Evolutionary conservation across 2,329 filamentous ascomycete species (phyloP).

Genomic region (Byssothecium circinans): DNA sequence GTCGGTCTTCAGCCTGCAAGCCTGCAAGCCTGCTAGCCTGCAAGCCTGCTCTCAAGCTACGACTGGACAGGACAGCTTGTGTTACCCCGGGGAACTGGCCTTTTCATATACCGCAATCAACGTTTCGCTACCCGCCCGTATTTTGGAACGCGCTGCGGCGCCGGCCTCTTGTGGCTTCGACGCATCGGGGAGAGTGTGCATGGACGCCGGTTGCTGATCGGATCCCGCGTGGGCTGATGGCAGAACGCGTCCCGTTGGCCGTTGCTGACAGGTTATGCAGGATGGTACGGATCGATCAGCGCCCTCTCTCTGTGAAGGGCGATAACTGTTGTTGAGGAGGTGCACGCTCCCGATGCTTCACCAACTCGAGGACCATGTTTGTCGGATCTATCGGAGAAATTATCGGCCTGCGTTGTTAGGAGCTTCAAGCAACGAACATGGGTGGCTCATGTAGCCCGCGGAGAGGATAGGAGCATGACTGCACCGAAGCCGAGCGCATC

Average conservation of each 20-base stretch:
- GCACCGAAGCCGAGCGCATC: too few relatives aligned
- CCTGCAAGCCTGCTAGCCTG: conserved; percentile 14
- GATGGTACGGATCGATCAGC: conserved; percentile 4
- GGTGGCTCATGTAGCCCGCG: too few relatives aligned
- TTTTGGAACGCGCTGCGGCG: conserved; percentile 20
- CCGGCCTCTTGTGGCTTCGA: conserved; percentile 15
- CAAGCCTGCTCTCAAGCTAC: conserved; percentile 23
- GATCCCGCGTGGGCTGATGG: conserved; percentile 22
- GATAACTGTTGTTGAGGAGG: too few relatives aligned
- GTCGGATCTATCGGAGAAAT: too few relatives aligned
- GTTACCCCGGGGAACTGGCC: conserved; percentile 15
- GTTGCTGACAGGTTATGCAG: conserved; percentile 14
- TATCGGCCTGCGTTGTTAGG: too few relatives aligned
- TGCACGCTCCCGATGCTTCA: too few relatives aligned
- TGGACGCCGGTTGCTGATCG: conserved; percentile 32
- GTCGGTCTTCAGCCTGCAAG: too few relatives aligned
- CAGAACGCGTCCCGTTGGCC: conserved; percentile 6
- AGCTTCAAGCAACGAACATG: too few relatives aligned
- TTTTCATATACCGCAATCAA: conserved; percentile 28
- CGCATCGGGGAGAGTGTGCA: conserved; percentile 27
- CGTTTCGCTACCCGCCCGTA: conserved; percentile 27
- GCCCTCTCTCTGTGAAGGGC: background rate
- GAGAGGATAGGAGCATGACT: too few relatives aligned
- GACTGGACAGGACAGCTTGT: conserved; percentile 17
- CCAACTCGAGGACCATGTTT: too few relatives aligned